Base-by-base conservation (phyloP, 2,329 filamentous ascomycete species). In the Xylariaceae sp. region DNA sequence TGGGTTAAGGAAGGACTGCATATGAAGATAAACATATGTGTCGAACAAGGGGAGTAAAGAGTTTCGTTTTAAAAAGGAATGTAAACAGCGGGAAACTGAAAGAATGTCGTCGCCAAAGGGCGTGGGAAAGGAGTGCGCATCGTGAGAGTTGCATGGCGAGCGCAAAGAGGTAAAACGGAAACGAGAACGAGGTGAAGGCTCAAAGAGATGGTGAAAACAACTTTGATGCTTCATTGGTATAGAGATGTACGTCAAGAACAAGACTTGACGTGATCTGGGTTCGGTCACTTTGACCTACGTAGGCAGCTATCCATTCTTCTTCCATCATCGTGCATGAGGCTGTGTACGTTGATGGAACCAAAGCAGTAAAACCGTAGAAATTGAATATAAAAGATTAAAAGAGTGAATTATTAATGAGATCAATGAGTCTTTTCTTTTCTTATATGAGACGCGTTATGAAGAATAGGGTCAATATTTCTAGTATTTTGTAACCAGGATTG, bases 61-160 rank as follows among this genome's bases (percentile, higher is more conserved):
- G 23, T 30, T 30, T 30, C 5, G 23, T 6, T 18, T 18, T 18
- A 18, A 18, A 78, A 82, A 83, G 74, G 78, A 81, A 74, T 72
- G 79, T 78, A 76, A 78, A 78, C 77, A 81, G 78, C 81, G 81
- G 42, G 78, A 68, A 71, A 69, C 72, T 75, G 69, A 76, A 76
- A 71, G 71, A 74, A 72, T 69, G 71, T 72, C 74, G 72, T 71
- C 69, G 70, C 69, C 69, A 76, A 71, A 73, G 67, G 67, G 74
- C 69, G 68, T 69, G 70, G 67, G 64, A 51, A 77, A 74, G 73
- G 71, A 61, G 64, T 67, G 64, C 66, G 69, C 67, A 64, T 68
- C 68, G 67, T 70, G 64, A 67, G 62, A 58, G 64, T 65, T 68
- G 65, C 63, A 66, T 63, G 64, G 62, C 63, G 61, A 61, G 59